A percentile compares a stretch with the other conserved stretches of the same genome.
Evolutionary conservation across 2,329 filamentous ascomycete species (phyloP).

Genomic region (Exophiala mesophila): DNA sequence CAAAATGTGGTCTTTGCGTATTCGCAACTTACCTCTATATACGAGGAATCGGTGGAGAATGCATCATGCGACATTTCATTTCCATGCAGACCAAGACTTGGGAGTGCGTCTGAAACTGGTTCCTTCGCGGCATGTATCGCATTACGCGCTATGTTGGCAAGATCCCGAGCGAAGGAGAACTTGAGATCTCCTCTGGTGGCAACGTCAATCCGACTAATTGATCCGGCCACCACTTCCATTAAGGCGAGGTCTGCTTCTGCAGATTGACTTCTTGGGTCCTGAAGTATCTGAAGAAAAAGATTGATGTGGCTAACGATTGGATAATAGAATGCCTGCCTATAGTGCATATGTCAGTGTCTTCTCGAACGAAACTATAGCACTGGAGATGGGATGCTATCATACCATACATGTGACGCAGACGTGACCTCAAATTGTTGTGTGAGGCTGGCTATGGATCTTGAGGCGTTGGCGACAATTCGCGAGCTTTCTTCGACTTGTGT

Average conservation of each 20-base stretch:
- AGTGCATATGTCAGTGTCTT: not conserved
- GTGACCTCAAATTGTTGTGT: not conserved
- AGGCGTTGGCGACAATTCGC: not conserved
- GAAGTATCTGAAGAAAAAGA: not conserved
- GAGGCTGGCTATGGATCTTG: not conserved
- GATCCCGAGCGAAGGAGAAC: not conserved
- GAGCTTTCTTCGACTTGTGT: slow-evolving; percentile 1
- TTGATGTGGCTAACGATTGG: slow-evolving; percentile 1
- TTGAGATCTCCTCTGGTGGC: not conserved
- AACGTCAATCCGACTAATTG: not conserved
- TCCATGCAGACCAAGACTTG: not conserved
- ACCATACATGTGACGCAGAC: not conserved
- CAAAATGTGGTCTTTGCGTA: too few species aligned
- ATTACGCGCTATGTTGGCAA: not conserved
- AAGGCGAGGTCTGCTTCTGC: not conserved
- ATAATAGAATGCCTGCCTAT: not conserved
- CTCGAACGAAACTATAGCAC: too few species aligned
- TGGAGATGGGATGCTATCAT: not conserved
- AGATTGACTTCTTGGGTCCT: not conserved
- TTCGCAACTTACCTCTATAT: not conserved
- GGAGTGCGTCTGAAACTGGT: not conserved
- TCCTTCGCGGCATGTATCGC: not conserved
- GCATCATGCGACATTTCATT: not conserved
- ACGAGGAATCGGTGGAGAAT: not conserved
- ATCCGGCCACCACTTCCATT: slow-evolving; percentile 1